Percentiles rank a stretch among this genome's conserved stretches.
These are phyloP conservation scores for Penicillium paneum DNA, from an alignment of 2,329 filamentous ascomycete genomes.

Conservation along the genomic window DNA sequence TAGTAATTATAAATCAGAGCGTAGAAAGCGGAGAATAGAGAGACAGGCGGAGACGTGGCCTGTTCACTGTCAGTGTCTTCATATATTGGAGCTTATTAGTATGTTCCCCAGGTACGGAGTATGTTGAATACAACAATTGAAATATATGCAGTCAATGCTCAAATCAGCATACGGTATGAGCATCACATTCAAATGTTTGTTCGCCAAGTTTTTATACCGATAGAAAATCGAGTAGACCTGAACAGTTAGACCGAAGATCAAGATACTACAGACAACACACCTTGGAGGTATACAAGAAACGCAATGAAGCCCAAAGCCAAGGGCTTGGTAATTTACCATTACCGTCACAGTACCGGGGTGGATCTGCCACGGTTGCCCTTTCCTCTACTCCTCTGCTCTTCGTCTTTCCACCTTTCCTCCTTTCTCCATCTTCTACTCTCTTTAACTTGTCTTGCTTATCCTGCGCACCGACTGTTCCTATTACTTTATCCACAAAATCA, in stretches of 20 bases:
- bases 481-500: not conserved
- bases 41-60: slow-evolving; percentile 25
- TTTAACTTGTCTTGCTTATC: slow-evolving; percentile 7
- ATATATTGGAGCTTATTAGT: not conserved
- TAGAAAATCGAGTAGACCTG: not conserved
- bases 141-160: not conserved
- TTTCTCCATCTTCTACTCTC: slow-evolving; percentile 16
- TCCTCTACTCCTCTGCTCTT: slow-evolving; percentile 12
- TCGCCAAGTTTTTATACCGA: not conserved
- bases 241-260: too few relatives aligned
- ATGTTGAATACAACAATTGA: not conserved
- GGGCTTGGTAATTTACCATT: slow-evolving; percentile 9
- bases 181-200: not conserved
- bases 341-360: slow-evolving; percentile 13
- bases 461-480: slow-evolving; percentile 6
- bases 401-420: slow-evolving; percentile 11
- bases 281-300: not conserved
- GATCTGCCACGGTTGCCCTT: slow-evolving; percentile 22
- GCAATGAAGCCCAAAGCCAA: not conserved
- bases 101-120: not conserved
- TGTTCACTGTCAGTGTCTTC: slow-evolving; percentile 15
- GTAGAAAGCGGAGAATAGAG: slow-evolving; percentile 1
- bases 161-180: not conserved
- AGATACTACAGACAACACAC: too few relatives aligned
- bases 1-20: slow-evolving; percentile 10